Evolutionary conservation across 345 rosid genomes (phyloP), one percentile per base, ranked within the genome.

Genomic region (Streptanthus diversifolius): DNA sequence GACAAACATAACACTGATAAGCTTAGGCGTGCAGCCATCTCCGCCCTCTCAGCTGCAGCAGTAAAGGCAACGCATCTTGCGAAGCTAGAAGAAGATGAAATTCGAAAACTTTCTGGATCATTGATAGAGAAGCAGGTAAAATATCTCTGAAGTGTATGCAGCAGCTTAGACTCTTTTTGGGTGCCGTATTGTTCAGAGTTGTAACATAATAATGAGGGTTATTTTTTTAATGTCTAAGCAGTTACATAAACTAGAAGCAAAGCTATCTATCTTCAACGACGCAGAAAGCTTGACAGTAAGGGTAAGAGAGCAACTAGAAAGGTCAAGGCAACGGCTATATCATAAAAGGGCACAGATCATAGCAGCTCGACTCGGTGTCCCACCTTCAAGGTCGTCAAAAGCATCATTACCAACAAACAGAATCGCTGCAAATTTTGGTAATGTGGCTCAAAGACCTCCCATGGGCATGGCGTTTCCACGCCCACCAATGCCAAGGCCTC

Each of bases 331-430:
- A 79, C 87, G 84, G 73, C 95, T 95, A 39, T 92, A 84, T 82
- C 91, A 86, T 13, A 98, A 95, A 75, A 82, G 99, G 59, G 90
- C 91, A 41, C 97, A 92, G 81, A 95, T 95, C 81, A 95, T 95
- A 57, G 90, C 95, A 74, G 77, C 97, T 36, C 88, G 98, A 59
- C 95, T 92, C 18, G 96, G 95, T 52, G 57, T 82, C 48, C 87
- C 85, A n/a, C 85, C 88, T 17, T 79, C 87, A 65, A 65, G 88
- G 57, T 80, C 93, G 11, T 85, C 96, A 80, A 74, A 78, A 66
- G 75, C 82, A 19, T 44, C 85, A 7, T 66, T 85, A 66, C 86
- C 96, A 39, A 48, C 92, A 73, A 88, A 83, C 82, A 91, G 97
- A 82, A 77, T 84, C 53, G 87, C 96, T 41, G 69, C 80, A 79